Evolutionary conservation across 148 eudicot species (phyloP).

Genomic region (Nepenthes gracilis): DNA sequence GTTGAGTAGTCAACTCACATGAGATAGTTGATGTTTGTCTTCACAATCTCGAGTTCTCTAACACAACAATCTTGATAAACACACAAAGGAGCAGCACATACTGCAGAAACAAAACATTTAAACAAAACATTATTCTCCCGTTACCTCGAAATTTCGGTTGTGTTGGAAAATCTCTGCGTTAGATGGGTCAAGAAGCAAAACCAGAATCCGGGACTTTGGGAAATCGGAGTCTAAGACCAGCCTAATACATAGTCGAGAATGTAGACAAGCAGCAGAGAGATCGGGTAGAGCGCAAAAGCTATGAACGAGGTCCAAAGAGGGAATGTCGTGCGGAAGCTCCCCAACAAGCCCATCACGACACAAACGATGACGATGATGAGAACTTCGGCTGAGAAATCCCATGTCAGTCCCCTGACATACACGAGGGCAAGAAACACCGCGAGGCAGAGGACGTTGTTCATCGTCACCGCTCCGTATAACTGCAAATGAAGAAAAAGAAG

Average conservation of each 20-base stretch:
- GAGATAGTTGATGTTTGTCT: too few relatives aligned
- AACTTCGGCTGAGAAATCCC: constrained; percentile 90
- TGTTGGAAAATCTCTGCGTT: too few relatives aligned
- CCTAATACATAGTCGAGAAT: constrained; percentile 66
- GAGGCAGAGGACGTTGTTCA: constrained; percentile 69
- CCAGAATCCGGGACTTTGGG: too few relatives aligned
- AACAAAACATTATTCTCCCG: too few relatives aligned
- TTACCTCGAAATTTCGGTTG: too few relatives aligned
- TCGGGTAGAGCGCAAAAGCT: constrained; percentile 67
- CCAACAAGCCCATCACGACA: constrained; percentile 54
- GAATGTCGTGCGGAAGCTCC: constrained; percentile 64
- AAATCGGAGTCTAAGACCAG: constrained; percentile 41
- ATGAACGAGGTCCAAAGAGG: constrained; percentile 66
- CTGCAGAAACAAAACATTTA: too few relatives aligned
- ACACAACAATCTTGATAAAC: too few relatives aligned
- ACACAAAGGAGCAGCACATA: too few relatives aligned
- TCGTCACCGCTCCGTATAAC: constrained; percentile 70
- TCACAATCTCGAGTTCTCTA: too few relatives aligned
- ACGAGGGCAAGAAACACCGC: constrained; percentile 77
- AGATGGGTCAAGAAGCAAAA: too few relatives aligned
- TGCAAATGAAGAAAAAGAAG: constrained; percentile 17
- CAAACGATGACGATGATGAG: constrained; percentile 66
- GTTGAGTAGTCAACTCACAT: too few relatives aligned
- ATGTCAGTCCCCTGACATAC: constrained; percentile 48
- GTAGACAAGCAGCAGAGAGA: constrained; percentile 63